Conservation (phyloP, 2,329 filamentous ascomycete species). For the Ceratocystis papillata region DNA sequence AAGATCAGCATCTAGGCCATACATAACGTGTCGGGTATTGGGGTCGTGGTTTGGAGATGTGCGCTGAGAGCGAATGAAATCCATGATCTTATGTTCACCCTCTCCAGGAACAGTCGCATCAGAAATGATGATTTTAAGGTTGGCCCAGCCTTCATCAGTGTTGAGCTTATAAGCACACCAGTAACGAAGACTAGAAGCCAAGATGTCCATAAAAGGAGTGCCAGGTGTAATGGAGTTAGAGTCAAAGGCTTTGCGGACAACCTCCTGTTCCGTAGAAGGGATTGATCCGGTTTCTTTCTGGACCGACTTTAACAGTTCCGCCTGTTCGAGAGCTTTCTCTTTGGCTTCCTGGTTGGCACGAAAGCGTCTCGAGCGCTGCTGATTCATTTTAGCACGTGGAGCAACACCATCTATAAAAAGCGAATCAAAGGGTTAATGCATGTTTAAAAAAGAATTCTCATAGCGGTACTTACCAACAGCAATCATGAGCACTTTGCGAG, state of each 20-base stretch:
- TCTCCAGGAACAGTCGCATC: constrained; percentile 96
- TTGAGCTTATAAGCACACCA: constrained; percentile 98
- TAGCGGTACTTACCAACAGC: constrained; percentile 60
- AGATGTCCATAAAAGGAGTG: constrained; percentile 96
- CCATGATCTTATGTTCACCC: constrained; percentile 99
- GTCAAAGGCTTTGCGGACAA: constrained; percentile 86
- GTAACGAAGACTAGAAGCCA: constrained; percentile 80
- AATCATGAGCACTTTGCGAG: constrained; percentile 92
- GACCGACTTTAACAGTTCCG: constrained; percentile 74
- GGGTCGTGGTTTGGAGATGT: constrained; percentile 84
- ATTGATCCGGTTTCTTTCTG: constrained; percentile 60
- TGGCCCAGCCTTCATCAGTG: constrained; percentile 90
- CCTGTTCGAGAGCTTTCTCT: constrained; percentile 86
- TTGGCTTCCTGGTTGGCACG: constrained; percentile 86
- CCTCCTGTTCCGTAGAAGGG: constrained; percentile 35
- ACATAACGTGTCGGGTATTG: constrained; percentile 96
- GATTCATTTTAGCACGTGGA: constrained; percentile 98
- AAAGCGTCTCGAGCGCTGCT: constrained; percentile 92
- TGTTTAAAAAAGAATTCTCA: constrained; percentile 19
- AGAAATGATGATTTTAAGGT: constrained; percentile 94
- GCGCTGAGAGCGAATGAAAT: constrained; percentile 89
- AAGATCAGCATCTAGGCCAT: constrained; percentile 91
- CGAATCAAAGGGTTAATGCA: constrained; percentile 16
- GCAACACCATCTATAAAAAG: constrained; percentile 72
- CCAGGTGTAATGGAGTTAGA: constrained; percentile 80